Conservation (phyloP, 2,329 filamentous ascomycete species). For the Domatiomyces catenatus region DNA sequence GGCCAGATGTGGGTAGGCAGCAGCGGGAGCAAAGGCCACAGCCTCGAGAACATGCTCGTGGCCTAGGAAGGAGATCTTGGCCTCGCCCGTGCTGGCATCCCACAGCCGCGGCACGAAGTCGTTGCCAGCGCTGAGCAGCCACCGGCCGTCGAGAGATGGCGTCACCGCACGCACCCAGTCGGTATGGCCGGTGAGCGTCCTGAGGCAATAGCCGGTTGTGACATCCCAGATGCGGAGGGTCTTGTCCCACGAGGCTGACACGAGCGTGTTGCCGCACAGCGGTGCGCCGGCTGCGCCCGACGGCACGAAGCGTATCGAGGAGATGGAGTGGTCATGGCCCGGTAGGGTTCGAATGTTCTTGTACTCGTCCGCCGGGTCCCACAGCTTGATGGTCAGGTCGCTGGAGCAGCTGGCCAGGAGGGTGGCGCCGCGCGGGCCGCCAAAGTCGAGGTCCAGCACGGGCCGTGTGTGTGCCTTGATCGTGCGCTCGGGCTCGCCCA, state of each 20-base stretch:
- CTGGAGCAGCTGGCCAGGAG: constrained; percentile 72
- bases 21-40: constrained; percentile 67
- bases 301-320: constrained; percentile 73
- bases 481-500: constrained; percentile 77
- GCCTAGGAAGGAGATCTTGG: constrained; percentile 64
- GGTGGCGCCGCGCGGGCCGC: constrained; percentile 64
- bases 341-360: constrained; percentile 86
- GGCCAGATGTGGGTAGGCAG: constrained; percentile 63
- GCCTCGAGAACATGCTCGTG: constrained; percentile 81
- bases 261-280: constrained; percentile 68
- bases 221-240: constrained; percentile 84
- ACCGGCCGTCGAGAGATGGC: constrained; percentile 69
- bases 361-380: constrained; percentile 84
- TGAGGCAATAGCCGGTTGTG: constrained; percentile 80
- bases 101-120: constrained; percentile 71
- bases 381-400: constrained; percentile 85
- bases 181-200: constrained; percentile 70
- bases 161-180: constrained; percentile 86
- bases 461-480: constrained; percentile 85
- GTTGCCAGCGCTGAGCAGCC: constrained; percentile 65
- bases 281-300: constrained; percentile 64
- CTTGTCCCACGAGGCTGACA: constrained; percentile 73
- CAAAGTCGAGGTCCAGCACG: constrained; percentile 78
- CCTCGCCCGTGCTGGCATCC: constrained; percentile 64
- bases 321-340: constrained; percentile 85